phyloP scores from a whole-genome alignment of 1,284 basidiomycete genomes.

The Leucocoprinus gongylophorus region DNA sequence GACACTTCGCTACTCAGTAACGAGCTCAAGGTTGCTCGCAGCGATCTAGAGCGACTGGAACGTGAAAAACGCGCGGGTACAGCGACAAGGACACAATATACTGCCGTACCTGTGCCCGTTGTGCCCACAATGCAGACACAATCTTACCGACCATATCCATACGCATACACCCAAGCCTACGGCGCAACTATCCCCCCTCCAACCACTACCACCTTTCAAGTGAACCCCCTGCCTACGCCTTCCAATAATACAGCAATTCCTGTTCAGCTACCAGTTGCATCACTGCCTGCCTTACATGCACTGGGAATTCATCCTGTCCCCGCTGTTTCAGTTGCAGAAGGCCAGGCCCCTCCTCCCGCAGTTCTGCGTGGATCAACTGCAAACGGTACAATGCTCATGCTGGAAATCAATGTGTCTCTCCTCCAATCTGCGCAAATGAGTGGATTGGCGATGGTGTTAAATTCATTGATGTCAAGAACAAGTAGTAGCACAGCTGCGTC shows the following conservation, averaged over 20 bases:
- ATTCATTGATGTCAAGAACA: conserved; percentile 47
- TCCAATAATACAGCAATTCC: conserved; percentile 48
- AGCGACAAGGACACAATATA: conserved; percentile 28
- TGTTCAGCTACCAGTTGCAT: conserved; percentile 64
- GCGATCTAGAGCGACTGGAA: conserved; percentile 60
- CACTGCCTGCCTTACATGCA: conserved; percentile 57
- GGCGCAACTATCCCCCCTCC: conserved; percentile 29
- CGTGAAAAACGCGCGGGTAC: conserved; percentile 49
- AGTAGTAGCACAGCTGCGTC: conserved; percentile 19
- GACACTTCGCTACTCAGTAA: conserved; percentile 49
- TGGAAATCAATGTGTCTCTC: conserved; percentile 69
- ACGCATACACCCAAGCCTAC: conserved; percentile 49
- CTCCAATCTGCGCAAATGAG: conserved; percentile 66
- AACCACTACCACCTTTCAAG: conserved; percentile 29
- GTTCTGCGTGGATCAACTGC: conserved; percentile 60
- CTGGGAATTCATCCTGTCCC: conserved; percentile 70
- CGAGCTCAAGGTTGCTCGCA: conserved; percentile 53
- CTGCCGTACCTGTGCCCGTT: conserved; percentile 20
- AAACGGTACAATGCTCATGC: conserved; percentile 59
- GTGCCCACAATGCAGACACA: conserved; percentile 35
- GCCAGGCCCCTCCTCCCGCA: conserved; percentile 58
- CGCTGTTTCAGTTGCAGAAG: conserved; percentile 46
- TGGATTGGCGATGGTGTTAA: conserved; percentile 61
- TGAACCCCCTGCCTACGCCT: conserved; percentile 14
- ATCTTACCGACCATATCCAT: conserved; percentile 51